Percentiles rank a stretch among this genome's conserved stretches.
Evolutionary conservation across 768 basidiomycete species (phyloP).

Genomic region (Mycena alexandri): DNA sequence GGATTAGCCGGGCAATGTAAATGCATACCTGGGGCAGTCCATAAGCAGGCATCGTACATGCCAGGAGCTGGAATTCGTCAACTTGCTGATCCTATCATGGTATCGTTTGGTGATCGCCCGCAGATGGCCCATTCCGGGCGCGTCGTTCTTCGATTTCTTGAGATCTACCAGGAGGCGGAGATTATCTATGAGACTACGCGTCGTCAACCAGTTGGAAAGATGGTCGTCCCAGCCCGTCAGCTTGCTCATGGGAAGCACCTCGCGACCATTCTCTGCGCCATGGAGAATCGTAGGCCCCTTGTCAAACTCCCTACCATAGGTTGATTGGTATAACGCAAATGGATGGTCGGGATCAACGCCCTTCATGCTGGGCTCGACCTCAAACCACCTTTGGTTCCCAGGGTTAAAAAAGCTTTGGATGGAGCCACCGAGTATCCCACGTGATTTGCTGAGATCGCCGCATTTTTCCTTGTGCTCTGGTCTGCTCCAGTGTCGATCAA

Average conservation of each 20-base stretch:
- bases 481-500: conserved; percentile 1
- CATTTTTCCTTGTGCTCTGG: conserved; percentile 1
- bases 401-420: not conserved
- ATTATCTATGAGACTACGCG: not conserved
- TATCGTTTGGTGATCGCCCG: not conserved
- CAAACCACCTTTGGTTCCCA: not conserved
- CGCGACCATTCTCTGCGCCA: not conserved
- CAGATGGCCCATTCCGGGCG: not conserved
- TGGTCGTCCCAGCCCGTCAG: conserved; percentile 3
- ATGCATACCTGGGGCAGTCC: conserved; percentile 4
- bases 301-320: conserved; percentile 3
- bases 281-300: not conserved
- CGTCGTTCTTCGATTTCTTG: not conserved
- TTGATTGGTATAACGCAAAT: not conserved
- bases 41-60: conserved; percentile 1
- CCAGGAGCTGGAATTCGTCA: conserved; percentile 1
- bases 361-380: conserved; percentile 1
- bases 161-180: not conserved
- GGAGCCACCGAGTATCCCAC: not conserved
- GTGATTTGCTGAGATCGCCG: not conserved
- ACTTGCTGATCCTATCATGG: not conserved
- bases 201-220: not conserved
- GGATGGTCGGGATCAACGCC: not conserved
- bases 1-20: not conserved
- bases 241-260: conserved; percentile 5